Evolutionary conservation across 345 rosid genomes (phyloP), one percentile per base, ranked within the genome.

Genomic region (Gossypium raimondii): DNA sequence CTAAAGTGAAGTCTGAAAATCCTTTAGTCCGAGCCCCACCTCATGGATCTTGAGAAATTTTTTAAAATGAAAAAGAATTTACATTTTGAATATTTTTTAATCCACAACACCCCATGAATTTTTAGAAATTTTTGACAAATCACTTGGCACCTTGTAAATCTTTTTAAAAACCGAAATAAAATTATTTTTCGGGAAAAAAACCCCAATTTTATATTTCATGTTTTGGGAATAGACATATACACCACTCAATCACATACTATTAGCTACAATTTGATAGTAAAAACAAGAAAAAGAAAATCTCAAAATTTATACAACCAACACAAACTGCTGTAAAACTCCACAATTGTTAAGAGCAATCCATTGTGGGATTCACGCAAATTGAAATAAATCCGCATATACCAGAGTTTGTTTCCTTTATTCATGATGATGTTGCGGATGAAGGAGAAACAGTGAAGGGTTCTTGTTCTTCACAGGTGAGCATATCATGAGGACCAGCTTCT

Each of bases 401-500:
- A 11, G 25, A 9, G 60, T 56, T 56, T 20, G 41, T 34, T 34
- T 34, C 41, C 25, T 11, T 0, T 57, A 57, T 11, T 27, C 81
- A 82, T 2, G 90, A 70, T 3, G 89, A 81, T n/a, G 87, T 64
- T 1, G 84, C 77, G 7, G 86, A 68, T 11, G 87, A 12, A 34
- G 85, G 4, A 53, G 87, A 75, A 22, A 73, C 29, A 9, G 38
- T 66, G 79, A 93, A 92, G 67, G 89, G 83, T 50, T 86, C 79
- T 76, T 93, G 98, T 66, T 93, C 93, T 0, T 87, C 89, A 25
- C 96, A 94, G 75, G 81, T 78, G 17, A 94, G 87, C 76, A 84
- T 86, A 38, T 92, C 97, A 55, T 89, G 89, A 2, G 97, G 85
- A 22, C 98, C 98, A 1, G 98, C 98, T 17, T 90, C 94, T 72